A percentile compares a stretch with the other conserved stretches of the same genome.
These are phyloP conservation scores for Venturiaceae sp. DNA, from an alignment of 2,329 filamentous ascomycete species.

Conservation along the genomic window DNA sequence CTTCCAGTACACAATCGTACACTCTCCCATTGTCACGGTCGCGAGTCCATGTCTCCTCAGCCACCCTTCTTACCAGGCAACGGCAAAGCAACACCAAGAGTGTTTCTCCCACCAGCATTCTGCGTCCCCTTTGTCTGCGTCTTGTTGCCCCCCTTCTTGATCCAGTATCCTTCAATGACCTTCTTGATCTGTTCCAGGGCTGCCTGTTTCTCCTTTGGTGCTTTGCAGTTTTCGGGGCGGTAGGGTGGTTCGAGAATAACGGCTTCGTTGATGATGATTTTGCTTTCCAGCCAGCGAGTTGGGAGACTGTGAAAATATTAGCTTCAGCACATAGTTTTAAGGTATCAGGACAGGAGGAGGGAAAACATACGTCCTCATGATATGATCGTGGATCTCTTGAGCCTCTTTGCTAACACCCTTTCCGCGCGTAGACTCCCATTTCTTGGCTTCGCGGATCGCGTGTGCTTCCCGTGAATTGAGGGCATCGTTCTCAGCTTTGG, in stretches of 20 bases:
- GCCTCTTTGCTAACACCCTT: conserved; percentile 52
- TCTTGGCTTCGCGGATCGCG: conserved; percentile 46
- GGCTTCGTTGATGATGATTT: conserved; percentile 51
- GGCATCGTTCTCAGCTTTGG: conserved; percentile 44
- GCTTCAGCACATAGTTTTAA: background rate
- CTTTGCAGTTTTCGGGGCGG: conserved; percentile 43
- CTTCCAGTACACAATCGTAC: background rate
- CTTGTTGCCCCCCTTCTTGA: conserved; percentile 28
- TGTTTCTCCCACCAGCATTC: too few species aligned
- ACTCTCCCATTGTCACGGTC: too few species aligned
- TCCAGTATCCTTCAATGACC: conserved; percentile 34
- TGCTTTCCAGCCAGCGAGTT: conserved; percentile 47
- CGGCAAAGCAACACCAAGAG: too few species aligned
- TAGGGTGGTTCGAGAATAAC: conserved; percentile 52
- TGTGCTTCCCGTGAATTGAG: conserved; percentile 45
- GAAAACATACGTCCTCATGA: conserved; percentile 44
- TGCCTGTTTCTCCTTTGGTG: conserved; percentile 30
- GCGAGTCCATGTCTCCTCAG: background rate
- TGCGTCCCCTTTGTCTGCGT: background rate
- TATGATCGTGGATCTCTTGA: conserved; percentile 54
- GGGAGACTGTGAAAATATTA: conserved; percentile 26
- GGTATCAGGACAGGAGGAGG: background rate
- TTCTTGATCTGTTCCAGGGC: conserved; percentile 32
- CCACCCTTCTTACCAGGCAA: too few species aligned
- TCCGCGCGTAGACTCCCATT: conserved; percentile 46